Evolutionary conservation across 495 filamentous ascomycete genomes (phyloP).

Genomic region (Penicillium cataractarum): DNA sequence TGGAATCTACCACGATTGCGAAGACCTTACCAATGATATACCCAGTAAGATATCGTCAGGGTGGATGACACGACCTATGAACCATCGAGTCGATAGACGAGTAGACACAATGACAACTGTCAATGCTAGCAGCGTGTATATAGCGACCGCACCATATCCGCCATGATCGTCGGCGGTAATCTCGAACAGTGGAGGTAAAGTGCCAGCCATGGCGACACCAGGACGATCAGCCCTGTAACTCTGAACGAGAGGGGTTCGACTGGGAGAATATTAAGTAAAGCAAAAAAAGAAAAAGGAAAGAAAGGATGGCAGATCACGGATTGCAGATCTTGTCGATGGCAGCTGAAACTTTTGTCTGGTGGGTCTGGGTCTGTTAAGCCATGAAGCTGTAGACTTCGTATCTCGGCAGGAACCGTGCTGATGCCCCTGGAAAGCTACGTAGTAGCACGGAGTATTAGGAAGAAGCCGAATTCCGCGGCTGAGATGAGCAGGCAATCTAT

Average conservation of each 20-base stretch:
- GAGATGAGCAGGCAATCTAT: background rate
- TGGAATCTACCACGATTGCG: background rate
- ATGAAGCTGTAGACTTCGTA: background rate
- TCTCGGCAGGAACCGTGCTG: background rate
- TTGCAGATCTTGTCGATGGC: conserved; percentile 4
- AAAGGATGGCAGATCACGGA: conserved; percentile 20
- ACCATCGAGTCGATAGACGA: conserved; percentile 32
- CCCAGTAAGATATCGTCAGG: conserved; percentile 32
- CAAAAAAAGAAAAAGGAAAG: background rate
- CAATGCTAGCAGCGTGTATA: conserved; percentile 32
- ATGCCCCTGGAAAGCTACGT: background rate
- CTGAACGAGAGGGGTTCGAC: background rate
- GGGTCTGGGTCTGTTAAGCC: background rate
- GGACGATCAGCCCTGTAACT: conserved; percentile 6
- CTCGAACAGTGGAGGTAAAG: conserved; percentile 33
- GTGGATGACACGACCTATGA: conserved; percentile 31
- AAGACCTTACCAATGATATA: conserved; percentile 21
- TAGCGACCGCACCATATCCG: conserved; percentile 31
- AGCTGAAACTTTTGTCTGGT: conserved; percentile 4
- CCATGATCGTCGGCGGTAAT: conserved; percentile 36
- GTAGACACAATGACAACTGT: conserved; percentile 27
- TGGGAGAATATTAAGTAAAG: background rate
- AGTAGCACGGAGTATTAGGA: background rate
- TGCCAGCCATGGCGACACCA: conserved; percentile 25
- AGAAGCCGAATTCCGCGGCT: background rate